Base-by-base conservation (phyloP, 805 yeast species). In the Millerozyma acaciae region DNA sequence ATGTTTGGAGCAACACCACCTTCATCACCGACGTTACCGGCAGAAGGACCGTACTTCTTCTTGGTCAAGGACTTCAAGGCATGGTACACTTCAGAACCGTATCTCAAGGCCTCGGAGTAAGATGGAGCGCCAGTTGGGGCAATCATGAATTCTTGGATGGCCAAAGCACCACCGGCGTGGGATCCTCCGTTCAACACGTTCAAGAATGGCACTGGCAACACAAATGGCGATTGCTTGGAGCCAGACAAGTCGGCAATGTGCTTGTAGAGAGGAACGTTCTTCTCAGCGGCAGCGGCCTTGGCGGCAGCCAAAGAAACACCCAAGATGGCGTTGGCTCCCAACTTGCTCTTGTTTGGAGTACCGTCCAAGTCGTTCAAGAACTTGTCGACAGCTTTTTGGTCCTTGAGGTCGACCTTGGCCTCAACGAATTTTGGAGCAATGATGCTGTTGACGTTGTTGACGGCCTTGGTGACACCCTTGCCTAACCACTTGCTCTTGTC, bases 1-100 rank as follows among this genome's bases (percentile, higher is more conserved):
- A 93, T 81, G 70, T 88, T 86, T 70, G 98, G 98, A 58, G 98
- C 98, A 76, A 90, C 96, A 81, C 98, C 98, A 84, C 98, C 98
- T 79, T 90, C 98, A 72, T 90, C 98, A 80, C 98, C 98, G 65
- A 90, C 98, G 76, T 90, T 90, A 74, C 96, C 97, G 59, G 98
- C 98, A 45, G 95, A 82, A 62, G 86, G 83, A 65, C 98, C 98
- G 83, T 90, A 93, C 68, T 73, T 76, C 81, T 86, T 82, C 80
- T 86, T 85, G 68, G 97, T 83, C 58, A 84, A 73, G 48, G 89
- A 70, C 78, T 93, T 93, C 70, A 90, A 80, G 73, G 77, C 75
- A 81, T 90, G 97, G 93, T 90, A 90, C 54, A 89, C 96, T 78
- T 90, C 98, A 44, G 96, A 68, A 67, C 97, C 97, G 50, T 86